Conservation (phyloP, 345 rosid species). For the Aquilaria sinensis region DNA sequence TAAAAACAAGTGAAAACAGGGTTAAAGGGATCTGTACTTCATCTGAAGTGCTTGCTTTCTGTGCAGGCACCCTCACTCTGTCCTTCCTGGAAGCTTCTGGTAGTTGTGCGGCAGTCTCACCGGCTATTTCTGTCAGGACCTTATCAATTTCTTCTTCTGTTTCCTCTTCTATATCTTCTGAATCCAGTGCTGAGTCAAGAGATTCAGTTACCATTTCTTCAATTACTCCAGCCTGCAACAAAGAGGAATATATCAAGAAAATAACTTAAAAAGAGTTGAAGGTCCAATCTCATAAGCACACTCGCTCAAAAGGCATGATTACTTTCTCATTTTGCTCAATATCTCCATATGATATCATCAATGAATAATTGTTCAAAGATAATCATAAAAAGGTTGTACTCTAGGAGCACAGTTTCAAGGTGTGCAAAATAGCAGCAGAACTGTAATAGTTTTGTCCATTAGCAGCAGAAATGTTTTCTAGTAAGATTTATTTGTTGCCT, state of each 20-base stretch:
- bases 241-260: neutral
- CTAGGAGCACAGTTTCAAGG: too few species aligned
- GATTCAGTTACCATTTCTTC: constrained; percentile 41
- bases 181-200: constrained; percentile 37
- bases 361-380: too few species aligned
- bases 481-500: too few species aligned
- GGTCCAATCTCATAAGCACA: too few species aligned
- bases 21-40: constrained; percentile 13
- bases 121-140: constrained; percentile 43
- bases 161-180: constrained; percentile 46
- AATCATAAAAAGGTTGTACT: too few species aligned
- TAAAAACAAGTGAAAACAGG: neutral
- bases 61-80: constrained; percentile 12
- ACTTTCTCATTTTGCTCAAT: too few species aligned
- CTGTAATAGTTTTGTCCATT: too few species aligned
- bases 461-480: too few species aligned
- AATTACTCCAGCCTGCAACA: constrained; percentile 39
- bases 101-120: constrained; percentile 40
- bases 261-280: too few species aligned
- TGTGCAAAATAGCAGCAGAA: too few species aligned
- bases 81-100: constrained; percentile 37
- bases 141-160: constrained; percentile 46
- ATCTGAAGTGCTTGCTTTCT: constrained; percentile 20
- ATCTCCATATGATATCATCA: too few species aligned
- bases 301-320: too few species aligned